Evolutionary conservation across 129 eudicot genomes (phyloP).

Genomic region (Logfia minima): DNA sequence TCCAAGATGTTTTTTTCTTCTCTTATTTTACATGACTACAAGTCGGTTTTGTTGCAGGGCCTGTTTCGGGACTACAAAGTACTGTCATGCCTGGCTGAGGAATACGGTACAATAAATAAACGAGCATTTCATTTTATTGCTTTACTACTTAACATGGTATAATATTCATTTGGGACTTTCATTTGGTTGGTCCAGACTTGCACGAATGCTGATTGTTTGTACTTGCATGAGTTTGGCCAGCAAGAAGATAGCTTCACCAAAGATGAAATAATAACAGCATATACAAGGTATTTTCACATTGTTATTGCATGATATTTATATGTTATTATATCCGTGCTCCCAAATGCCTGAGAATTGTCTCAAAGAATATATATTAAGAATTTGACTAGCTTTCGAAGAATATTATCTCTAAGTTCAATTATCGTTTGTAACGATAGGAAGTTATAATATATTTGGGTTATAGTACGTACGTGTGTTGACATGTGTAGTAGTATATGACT

Average conservation of each 20-base stretch:
- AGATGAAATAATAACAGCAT: conserved; percentile 57
- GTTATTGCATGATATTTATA: conserved; percentile 19
- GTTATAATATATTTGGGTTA: too few relatives aligned
- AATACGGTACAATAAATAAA: conserved; percentile 37
- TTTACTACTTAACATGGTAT: conserved; percentile 9
- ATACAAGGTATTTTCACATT: conserved; percentile 48
- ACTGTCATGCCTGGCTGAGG: conserved; percentile 65
- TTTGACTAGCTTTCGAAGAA: not conserved
- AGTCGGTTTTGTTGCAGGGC: conserved; percentile 41
- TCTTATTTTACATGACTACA: not conserved
- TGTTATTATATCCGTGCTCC: not conserved
- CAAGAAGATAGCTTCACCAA: conserved; percentile 67
- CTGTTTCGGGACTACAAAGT: conserved; percentile 68
- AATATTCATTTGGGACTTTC: not conserved
- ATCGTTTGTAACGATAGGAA: not conserved
- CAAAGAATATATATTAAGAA: not conserved
- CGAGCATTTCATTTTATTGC: conserved; percentile 6
- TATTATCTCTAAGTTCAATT: too few relatives aligned
- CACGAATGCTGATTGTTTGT: conserved; percentile 57
- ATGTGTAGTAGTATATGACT: too few relatives aligned
- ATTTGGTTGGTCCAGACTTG: conserved; percentile 48
- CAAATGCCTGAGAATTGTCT: not conserved
- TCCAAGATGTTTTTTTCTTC: not conserved
- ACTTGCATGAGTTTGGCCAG: conserved; percentile 61
- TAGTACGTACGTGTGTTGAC: not conserved